Percentiles rank a stretch among this genome's conserved stretches.
phyloP scores from a whole-genome alignment of 345 rosid species.

The Zanthoxylum bungeanum region DNA sequence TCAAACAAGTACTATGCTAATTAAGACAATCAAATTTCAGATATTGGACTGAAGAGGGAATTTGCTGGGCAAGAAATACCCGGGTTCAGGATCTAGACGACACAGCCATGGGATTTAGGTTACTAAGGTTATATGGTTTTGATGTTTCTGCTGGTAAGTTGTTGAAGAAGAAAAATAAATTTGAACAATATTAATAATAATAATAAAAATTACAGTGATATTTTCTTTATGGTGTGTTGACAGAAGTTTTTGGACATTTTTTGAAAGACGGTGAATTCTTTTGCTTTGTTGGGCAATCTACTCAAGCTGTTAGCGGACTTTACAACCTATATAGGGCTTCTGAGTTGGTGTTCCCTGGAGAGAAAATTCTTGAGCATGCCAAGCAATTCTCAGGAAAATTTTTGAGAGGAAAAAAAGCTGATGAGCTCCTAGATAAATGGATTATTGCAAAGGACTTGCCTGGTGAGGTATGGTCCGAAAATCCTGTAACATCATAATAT shows the following conservation, averaged over 20 bases:
- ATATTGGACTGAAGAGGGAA: conserved; percentile 79
- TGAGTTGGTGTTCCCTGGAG: conserved; percentile 66
- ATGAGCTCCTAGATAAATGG: conserved; percentile 85
- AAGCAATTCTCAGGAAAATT: conserved; percentile 49
- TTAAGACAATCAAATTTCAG: conserved; percentile 33
- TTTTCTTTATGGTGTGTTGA: background rate
- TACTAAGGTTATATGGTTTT: conserved; percentile 69
- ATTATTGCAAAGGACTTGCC: conserved; percentile 87
- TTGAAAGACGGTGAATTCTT: conserved; percentile 67
- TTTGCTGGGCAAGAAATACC: conserved; percentile 92
- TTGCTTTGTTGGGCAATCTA: conserved; percentile 81
- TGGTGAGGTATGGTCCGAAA: conserved; percentile 60
- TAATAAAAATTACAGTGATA: background rate
- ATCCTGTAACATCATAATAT: background rate
- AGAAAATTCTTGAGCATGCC: conserved; percentile 64
- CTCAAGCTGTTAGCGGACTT: conserved; percentile 87
- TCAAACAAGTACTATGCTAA: too few species aligned
- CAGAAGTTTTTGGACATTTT: conserved; percentile 78
- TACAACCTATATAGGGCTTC: conserved; percentile 84
- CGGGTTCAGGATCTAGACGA: conserved; percentile 80
- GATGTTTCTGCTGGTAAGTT: conserved; percentile 68
- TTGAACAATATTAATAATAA: too few species aligned
- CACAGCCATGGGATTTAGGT: conserved; percentile 92
- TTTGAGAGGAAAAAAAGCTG: conserved; percentile 51
- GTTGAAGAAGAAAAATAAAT: too few species aligned